Evolutionary conservation across 257 asterid genomes (phyloP).

Genomic region (Nicotiana attenuata): DNA sequence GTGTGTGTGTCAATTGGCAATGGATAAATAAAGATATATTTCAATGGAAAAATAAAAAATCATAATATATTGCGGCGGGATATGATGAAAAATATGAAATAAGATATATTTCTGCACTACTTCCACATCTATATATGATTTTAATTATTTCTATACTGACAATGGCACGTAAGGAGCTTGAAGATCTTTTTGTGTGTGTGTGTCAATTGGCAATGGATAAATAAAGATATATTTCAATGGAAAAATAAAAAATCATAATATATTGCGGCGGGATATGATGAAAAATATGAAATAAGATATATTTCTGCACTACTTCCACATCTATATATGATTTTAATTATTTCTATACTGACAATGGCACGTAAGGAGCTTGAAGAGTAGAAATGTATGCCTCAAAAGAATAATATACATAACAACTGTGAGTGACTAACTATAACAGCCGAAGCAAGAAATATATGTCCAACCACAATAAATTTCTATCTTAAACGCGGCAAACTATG

Average conservation of each 20-base stretch:
- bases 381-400: conserved; percentile 20
- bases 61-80: too few relatives aligned
- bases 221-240: too few relatives aligned
- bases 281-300: not conserved
- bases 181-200: too few relatives aligned
- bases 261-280: too few relatives aligned
- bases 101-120: not conserved
- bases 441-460: conserved; percentile 15
- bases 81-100: not conserved
- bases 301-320: not conserved
- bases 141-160: conserved; percentile 18
- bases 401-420: conserved; percentile 23
- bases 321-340: not conserved
- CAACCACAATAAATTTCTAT: too few relatives aligned
- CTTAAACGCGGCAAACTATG: too few relatives aligned
- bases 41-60: too few relatives aligned
- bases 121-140: not conserved
- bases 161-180: conserved; percentile 26
- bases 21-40: too few relatives aligned
- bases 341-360: conserved; percentile 29
- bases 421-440: conserved; percentile 21
- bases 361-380: conserved; percentile 16
- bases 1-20: too few relatives aligned
- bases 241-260: too few relatives aligned
- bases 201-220: too few relatives aligned